Conservation (phyloP, 805 yeast genomes). For the Deakozyma indianensis region DNA sequence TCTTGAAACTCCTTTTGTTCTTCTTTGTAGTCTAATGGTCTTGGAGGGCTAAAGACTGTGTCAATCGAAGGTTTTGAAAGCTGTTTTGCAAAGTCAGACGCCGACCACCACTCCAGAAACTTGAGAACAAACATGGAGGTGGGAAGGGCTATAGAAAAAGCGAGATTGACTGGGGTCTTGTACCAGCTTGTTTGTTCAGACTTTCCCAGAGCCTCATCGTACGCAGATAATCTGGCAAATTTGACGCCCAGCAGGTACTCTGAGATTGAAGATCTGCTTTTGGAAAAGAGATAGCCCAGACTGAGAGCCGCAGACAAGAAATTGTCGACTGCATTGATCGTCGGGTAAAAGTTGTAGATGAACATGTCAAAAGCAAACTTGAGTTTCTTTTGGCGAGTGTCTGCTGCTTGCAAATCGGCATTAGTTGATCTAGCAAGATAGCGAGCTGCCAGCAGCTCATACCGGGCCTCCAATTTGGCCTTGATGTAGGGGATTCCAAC, state of each 20-base stretch:
- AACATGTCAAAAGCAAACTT: slow-evolving; percentile 16
- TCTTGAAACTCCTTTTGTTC: slow-evolving; percentile 7
- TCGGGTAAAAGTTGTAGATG: slow-evolving; percentile 52
- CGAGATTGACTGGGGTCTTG: not conserved
- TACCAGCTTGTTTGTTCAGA: not conserved
- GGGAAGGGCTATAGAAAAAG: slow-evolving; percentile 35
- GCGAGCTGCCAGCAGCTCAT: slow-evolving; percentile 49
- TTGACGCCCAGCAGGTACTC: slow-evolving; percentile 49
- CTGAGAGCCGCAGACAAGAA: slow-evolving; percentile 41
- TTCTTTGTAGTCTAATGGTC: slow-evolving; percentile 9
- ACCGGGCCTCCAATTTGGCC: slow-evolving; percentile 51
- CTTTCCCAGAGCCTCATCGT: slow-evolving; percentile 9
- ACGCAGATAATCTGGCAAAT: slow-evolving; percentile 40
- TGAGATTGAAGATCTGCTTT: slow-evolving; percentile 42
- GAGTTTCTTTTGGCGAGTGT: slow-evolving; percentile 15
- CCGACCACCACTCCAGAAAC: slow-evolving; percentile 88
- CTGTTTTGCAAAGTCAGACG: slow-evolving; percentile 54
- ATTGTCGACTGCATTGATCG: slow-evolving; percentile 31
- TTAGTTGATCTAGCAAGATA: slow-evolving; percentile 34
- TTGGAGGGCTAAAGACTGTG: slow-evolving; percentile 12
- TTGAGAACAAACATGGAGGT: slow-evolving; percentile 67
- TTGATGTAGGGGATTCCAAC: slow-evolving; percentile 54
- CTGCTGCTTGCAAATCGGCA: slow-evolving; percentile 13
- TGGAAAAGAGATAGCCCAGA: slow-evolving; percentile 53
- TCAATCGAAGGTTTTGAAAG: slow-evolving; percentile 28